Evolutionary conservation across 441 rosid species (phyloP).

Genomic region (Heliophila coronopifolia): DNA sequence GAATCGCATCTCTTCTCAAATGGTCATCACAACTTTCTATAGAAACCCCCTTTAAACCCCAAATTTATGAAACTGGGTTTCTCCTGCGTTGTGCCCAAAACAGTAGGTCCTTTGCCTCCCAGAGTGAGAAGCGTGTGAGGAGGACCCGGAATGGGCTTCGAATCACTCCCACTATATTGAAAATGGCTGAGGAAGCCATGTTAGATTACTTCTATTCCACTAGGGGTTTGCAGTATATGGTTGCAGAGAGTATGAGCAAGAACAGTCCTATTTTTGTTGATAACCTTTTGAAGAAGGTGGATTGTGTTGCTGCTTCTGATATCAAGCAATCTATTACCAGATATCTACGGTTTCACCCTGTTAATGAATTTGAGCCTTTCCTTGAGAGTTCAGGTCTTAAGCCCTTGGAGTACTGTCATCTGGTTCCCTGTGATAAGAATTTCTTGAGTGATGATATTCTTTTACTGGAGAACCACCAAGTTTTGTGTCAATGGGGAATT

Average conservation of each 20-base stretch:
- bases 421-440: conserved; percentile 43
- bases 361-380: conserved; percentile 84
- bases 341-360: conserved; percentile 57
- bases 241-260: conserved; percentile 59
- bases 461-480: conserved; percentile 57
- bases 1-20: conserved; percentile 31
- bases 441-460: conserved; percentile 53
- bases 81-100: conserved; percentile 12
- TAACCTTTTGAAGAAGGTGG: conserved; percentile 35
- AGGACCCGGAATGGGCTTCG: conserved; percentile 13
- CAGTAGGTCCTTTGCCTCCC: conserved; percentile 39
- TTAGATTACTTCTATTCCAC: conserved; percentile 61
- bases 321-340: conserved; percentile 35
- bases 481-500: conserved; percentile 53
- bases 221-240: conserved; percentile 46
- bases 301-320: conserved; percentile 21
- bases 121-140: conserved; percentile 11
- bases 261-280: conserved; percentile 55
- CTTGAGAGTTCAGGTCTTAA: conserved; percentile 72
- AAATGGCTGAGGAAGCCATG: conserved; percentile 57
- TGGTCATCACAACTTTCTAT: conserved; percentile 35
- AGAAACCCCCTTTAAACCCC: conserved; percentile 23
- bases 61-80: conserved; percentile 13
- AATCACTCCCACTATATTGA: conserved; percentile 32
- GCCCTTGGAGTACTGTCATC: conserved; percentile 38